Evolutionary conservation across 2,329 filamentous ascomycete species (phyloP), one percentile per base, ranked within the genome.

Genomic region (Aspergillus transmontanensis): DNA sequence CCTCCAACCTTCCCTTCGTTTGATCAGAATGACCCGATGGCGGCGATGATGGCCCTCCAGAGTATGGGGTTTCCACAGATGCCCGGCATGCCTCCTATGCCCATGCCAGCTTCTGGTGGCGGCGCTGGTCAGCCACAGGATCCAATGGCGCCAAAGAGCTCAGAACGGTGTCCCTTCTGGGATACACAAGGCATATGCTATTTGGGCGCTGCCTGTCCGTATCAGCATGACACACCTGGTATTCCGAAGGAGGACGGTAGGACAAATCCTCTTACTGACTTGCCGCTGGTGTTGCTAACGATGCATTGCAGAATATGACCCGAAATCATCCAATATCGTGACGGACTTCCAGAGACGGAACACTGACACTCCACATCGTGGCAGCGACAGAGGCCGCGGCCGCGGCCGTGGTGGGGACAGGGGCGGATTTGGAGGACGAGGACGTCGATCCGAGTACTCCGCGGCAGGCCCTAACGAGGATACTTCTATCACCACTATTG

Each of bases 111-210:
- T 14, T 68, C 75, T 23, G 66, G 48, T 32, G 48, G 68, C 41
- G 67, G 54, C 26, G 62, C 71, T 9, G 70, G 70, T 11, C 72
- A 74, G 58, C 69, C 72, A 34, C 71, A 64, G 57, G 73, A 73
- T 19, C 68, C 74, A 21, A 71, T 76, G 57, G 71, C 68, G 50
- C 58, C 73, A 59, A 70, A 80, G 69, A 71, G 72, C 63, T 68
- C 77, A 59, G 69, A 79, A 73, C 79, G 82, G 57, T 89, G 86
- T 71, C 79, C 78, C 45, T 84, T 87, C 71, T 88, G 87, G 67
- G 85, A 88, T 64, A 84, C 78, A 0, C 85, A 86, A 66, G 86
- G 86, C 6, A 87, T 84, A 63, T 88, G 86, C 69, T 81, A 84
- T 14, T 68, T 83, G 51, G 86, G 86, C 28, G 81, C 78, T 59